Evolutionary conservation across 2,329 filamentous ascomycete genomes (phyloP), one percentile per base, ranked within the genome.

Genomic region (Clonostachys chloroleuca): DNA sequence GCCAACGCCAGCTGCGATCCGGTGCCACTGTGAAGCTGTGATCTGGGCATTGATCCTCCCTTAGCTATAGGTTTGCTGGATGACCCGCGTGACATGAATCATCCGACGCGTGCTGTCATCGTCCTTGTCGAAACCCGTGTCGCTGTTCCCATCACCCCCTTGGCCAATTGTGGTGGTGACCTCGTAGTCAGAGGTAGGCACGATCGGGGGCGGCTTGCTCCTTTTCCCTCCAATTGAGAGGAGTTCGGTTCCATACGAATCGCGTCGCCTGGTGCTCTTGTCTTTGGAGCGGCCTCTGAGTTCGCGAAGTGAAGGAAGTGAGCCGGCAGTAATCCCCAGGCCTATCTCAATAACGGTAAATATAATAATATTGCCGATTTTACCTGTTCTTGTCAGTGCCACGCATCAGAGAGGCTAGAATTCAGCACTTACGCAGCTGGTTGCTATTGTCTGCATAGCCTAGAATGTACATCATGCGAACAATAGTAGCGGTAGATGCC

Each of bases 261-360:
- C 24, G 3, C 18, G 14, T 16, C 20, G 13, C 3, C 9, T 8
- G n/a, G 12, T 17, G 7, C 34, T 36, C 34, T 13, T 14, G 43
- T 36, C 9, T 7, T 14, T 40, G 49, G 41, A 16, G 39, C 44
- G 35, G 24, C n/a, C 16, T 10, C 36, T 40, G 45, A 58, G 48
- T 6, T 46, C 43, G 8, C 55, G 55, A 12, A 59, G 46, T 52
- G 56, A 56, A 8, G 57, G 55, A 37, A 59, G 49, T 14, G 51
- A 58, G 8, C 57, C 55, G 16, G 54, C 51, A 34, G 57, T 54
- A 47, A 59, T 56, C 12, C 55, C 55, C 16, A 59, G 30, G 35
- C 52, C 47, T 37, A 55, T 57, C 34, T 59, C 56, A 40, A 57
- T 40, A 6, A 59, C 51, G 5, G 57, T 58, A 30, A 52, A 50